A percentile compares a stretch with the other conserved stretches of the same genome.
Evolutionary conservation across 2,329 filamentous ascomycete genomes (phyloP).

Genomic region (Claviceps citrina): DNA sequence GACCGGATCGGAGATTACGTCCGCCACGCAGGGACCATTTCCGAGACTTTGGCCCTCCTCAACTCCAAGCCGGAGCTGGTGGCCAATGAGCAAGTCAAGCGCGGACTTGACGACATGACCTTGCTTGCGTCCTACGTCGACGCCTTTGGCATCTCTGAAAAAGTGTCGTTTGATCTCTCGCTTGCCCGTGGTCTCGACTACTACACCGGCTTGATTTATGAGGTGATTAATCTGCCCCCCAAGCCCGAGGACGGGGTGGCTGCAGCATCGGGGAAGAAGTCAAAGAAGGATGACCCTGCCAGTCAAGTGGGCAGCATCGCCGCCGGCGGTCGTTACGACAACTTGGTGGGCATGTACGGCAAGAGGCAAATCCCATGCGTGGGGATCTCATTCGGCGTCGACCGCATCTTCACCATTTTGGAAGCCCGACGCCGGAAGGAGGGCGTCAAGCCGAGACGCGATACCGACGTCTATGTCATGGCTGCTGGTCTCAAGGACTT

Average conservation of each 20-base stretch:
- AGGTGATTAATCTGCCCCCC: slow-evolving; percentile 56
- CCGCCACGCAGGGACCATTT: slow-evolving; percentile 53
- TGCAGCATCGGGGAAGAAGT: slow-evolving; percentile 25
- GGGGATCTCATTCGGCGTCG: slow-evolving; percentile 76
- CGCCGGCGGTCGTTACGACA: slow-evolving; percentile 81
- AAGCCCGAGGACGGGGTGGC: slow-evolving; percentile 17
- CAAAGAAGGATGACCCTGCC: slow-evolving; percentile 37
- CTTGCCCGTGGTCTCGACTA: slow-evolving; percentile 86
- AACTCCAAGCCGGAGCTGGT: slow-evolving; percentile 50
- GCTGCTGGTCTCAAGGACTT: slow-evolving; percentile 81
- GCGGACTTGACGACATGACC: slow-evolving; percentile 67
- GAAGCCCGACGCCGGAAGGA: slow-evolving; percentile 58
- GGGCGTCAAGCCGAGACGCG: slow-evolving; percentile 45
- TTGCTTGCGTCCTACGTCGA: slow-evolving; percentile 71
- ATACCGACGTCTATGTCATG: slow-evolving; percentile 79
- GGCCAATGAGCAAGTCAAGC: slow-evolving; percentile 59
- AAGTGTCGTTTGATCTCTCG: slow-evolving; percentile 77
- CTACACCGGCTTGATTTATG: slow-evolving; percentile 82
- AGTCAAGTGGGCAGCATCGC: slow-evolving; percentile 68
- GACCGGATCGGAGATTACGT: slow-evolving; percentile 81
- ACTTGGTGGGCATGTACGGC: slow-evolving; percentile 87
- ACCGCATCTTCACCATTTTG: slow-evolving; percentile 86
- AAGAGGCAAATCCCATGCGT: slow-evolving; percentile 58
- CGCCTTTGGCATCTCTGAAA: slow-evolving; percentile 55
- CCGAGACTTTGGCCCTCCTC: slow-evolving; percentile 56